phyloP scores from a whole-genome alignment of 148 eudicot species.

The Vaccinium darrowii region DNA sequence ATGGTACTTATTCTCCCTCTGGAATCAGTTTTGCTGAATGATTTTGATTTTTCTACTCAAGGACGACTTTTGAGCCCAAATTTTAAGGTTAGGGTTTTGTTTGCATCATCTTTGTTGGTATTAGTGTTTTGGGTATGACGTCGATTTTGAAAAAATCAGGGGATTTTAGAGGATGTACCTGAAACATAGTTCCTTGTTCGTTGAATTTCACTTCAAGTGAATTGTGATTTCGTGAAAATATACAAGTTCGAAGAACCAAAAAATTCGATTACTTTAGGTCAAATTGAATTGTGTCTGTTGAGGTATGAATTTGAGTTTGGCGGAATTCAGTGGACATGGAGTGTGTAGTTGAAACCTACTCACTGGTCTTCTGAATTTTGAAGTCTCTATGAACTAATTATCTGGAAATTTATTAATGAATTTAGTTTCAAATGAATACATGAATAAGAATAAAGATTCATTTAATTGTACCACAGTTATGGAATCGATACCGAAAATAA shows the following conservation, averaged over 20 bases:
- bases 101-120: not conserved
- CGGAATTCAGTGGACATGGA: not conserved
- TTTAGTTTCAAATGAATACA: not conserved
- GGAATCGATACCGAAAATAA: not conserved
- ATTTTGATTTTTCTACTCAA: not conserved
- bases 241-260: not conserved
- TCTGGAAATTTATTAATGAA: not conserved
- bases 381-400: not conserved
- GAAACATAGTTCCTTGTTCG: not conserved
- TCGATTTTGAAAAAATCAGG: not conserved
- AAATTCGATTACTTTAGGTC: not conserved
- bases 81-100: slow-evolving; percentile 18
- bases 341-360: not conserved
- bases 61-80: not conserved
- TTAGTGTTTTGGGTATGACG: not conserved
- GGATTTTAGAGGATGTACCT: not conserved
- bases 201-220: not conserved
- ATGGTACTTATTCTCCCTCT: not conserved
- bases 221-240: not conserved
- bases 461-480: not conserved
- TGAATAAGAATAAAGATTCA: not conserved
- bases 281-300: not conserved
- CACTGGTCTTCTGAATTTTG: not conserved
- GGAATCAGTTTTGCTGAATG: not conserved
- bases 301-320: not conserved